Evolutionary conservation across 163 green algal species (phyloP).

Genomic region (Volvox carteri): DNA sequence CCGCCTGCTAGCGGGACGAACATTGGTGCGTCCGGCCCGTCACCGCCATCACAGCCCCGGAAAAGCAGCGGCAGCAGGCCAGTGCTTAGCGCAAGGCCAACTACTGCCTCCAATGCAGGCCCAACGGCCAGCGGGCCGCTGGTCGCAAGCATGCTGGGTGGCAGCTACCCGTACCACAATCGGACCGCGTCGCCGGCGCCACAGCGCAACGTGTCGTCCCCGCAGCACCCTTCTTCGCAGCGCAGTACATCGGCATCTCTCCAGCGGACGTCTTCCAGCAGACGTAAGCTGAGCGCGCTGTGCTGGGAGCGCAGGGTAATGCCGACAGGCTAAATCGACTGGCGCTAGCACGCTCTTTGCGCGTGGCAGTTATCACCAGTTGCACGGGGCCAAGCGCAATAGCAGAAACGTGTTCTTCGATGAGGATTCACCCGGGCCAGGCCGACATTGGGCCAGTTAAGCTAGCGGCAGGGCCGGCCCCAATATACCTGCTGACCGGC

Average conservation of each 20-base stretch:
- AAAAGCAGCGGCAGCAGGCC: slow-evolving; percentile 14
- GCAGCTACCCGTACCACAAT: slow-evolving; percentile 28
- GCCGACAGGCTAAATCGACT: too few species aligned
- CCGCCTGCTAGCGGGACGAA: background rate
- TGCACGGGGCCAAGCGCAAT: too few species aligned
- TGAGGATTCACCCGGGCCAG: too few species aligned
- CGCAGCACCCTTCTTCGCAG: slow-evolving; percentile 14
- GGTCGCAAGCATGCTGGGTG: slow-evolving; percentile 39
- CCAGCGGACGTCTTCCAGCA: slow-evolving; percentile 32
- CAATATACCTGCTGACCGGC: too few species aligned
- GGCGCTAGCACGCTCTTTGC: too few species aligned
- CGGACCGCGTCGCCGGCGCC: slow-evolving; percentile 22
- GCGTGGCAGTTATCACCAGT: too few species aligned
- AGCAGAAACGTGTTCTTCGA: too few species aligned
- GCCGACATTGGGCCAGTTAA: too few species aligned
- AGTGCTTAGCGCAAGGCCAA: slow-evolving; percentile 25
- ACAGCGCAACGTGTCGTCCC: background rate
- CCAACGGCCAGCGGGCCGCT: background rate
- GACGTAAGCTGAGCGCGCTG: slow-evolving; percentile 4
- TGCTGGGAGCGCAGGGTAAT: background rate
- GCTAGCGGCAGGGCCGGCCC: too few species aligned
- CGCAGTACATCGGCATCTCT: slow-evolving; percentile 44
- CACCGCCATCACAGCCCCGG: slow-evolving; percentile 36
- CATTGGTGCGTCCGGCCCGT: slow-evolving; percentile 16
- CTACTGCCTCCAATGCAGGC: background rate